Percentiles rank a stretch among this genome's conserved stretches.
phyloP scores from a whole-genome alignment of 768 basidiomycete species.

The Amanita rubescens region DNA sequence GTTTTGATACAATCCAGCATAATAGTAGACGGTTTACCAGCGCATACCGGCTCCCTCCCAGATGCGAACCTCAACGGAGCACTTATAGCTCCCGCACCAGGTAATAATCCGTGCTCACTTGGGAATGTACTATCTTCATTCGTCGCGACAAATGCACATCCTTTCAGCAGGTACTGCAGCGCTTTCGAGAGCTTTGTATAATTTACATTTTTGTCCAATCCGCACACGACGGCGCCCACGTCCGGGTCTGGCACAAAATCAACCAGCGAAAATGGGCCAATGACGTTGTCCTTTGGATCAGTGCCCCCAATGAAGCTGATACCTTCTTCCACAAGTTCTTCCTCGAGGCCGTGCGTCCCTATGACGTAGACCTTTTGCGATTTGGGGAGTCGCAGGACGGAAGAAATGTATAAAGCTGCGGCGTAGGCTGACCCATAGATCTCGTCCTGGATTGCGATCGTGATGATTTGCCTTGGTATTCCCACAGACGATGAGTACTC shows the following conservation, averaged over 20 bases:
- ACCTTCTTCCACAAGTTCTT: constrained; percentile 87
- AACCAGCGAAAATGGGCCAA: constrained; percentile 58
- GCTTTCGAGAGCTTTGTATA: constrained; percentile 95
- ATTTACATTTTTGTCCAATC: constrained; percentile 79
- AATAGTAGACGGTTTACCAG: constrained; percentile 85
- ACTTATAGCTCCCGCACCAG: constrained; percentile 80
- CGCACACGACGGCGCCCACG: constrained; percentile 92
- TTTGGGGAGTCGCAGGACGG: constrained; percentile 82
- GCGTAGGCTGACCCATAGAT: constrained; percentile 92
- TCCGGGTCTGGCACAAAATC: constrained; percentile 68
- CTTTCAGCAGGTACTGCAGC: constrained; percentile 80
- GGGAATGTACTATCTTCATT: constrained; percentile 95
- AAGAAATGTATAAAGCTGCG: constrained; percentile 67
- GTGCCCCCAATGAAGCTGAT: constrained; percentile 78
- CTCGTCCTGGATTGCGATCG: constrained; percentile 63
- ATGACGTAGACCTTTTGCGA: constrained; percentile 95
- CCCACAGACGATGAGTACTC: constrained; percentile 23
- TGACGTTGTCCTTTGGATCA: constrained; percentile 76
- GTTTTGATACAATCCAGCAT: constrained; percentile 92
- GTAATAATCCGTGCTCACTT: constrained; percentile 58
- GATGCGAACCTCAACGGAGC: constrained; percentile 74
- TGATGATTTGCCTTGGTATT: background rate
- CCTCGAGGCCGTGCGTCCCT: constrained; percentile 86
- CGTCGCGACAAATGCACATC: constrained; percentile 83
- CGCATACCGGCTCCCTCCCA: constrained; percentile 62